Evolutionary conservation across 768 basidiomycete genomes (phyloP), one percentile per base, ranked within the genome.

Genomic region (Boletus fagicola): DNA sequence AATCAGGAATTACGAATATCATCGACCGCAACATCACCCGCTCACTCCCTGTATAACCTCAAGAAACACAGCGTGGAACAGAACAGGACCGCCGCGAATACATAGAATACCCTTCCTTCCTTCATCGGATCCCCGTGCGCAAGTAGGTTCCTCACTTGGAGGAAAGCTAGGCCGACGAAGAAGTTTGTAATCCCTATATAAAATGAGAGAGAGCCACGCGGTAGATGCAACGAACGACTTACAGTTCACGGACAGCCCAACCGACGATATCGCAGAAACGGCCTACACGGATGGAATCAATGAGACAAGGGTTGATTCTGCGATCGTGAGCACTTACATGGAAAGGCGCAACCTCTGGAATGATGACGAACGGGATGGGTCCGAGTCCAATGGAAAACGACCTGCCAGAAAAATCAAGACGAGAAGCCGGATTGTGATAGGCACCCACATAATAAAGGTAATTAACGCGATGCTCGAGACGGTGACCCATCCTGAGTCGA

Each of bases 321-420:
- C 5, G 24, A 51, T 42, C 22, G 49, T 42, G 40, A 11, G 13
- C 45, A 77, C 90, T 59, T 70, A 88, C 92, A 64, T 88, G 81
- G 49, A 81, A 72, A 2, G 93, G 93, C 3, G 94, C 88, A 22
- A 97, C 84, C 67, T 98, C 94, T 16, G 94, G 86, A 33, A 96
- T 86, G 71, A 98, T 86, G 39, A 98, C 85, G 67, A 94, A 98
- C 0, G 96, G 95, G 35, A 98, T 76, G 2, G 96, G 94, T 1
- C 96, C 96, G 18, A 98, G 79, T 2, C 95, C 96, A 35, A 89
- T 74, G 2, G 94, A 91, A 72, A 95, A 98, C 1, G 91, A 89
- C 73, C 90, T 91, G 56, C 47, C 49, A 38, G 56, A 47, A 36
- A 39, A 7, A 36, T 58, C 38, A 55, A 56, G 43, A 38, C 5